Conservation (phyloP, 352 stramenopile species). For the Peronospora farinosa region DNA sequence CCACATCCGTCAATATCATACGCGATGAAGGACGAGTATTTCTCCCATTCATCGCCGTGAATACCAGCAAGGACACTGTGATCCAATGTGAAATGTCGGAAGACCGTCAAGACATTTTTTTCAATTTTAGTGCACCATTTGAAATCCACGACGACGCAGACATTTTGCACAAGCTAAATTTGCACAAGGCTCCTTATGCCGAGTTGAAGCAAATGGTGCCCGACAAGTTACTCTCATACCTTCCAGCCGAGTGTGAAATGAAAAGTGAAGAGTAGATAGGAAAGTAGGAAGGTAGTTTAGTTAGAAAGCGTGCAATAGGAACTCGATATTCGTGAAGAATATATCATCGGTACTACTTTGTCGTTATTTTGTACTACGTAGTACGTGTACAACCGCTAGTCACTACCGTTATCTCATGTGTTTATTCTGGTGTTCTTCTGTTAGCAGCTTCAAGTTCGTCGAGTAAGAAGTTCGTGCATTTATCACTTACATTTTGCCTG, state of each 20-base stretch:
- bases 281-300: conserved; percentile 16
- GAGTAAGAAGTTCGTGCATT: not conserved
- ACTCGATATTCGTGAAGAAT: conserved; percentile 1
- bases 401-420: not conserved
- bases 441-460: not conserved
- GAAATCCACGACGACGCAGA: conserved; percentile 97
- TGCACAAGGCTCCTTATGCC: conserved; percentile 74
- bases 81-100: conserved; percentile 96
- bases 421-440: not conserved
- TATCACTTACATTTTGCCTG: conserved; percentile 18
- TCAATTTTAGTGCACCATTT: conserved; percentile 95
- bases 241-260: conserved; percentile 72
- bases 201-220: conserved; percentile 70
- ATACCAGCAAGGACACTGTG: conserved; percentile 89
- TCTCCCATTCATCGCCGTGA: conserved; percentile 96
- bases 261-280: conserved; percentile 51
- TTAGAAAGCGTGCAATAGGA: conserved; percentile 17
- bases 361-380: conserved; percentile 9
- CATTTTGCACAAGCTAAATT: conserved; percentile 90
- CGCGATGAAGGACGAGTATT: conserved; percentile 85
- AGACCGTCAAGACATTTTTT: conserved; percentile 93
- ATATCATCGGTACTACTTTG: conserved; percentile 13
- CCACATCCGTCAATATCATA: conserved; percentile 18
- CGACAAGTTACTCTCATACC: conserved; percentile 65
- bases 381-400: not conserved